Percentiles rank a stretch among this genome's conserved stretches.
These are phyloP conservation scores for Apiospora saccharicola DNA, from an alignment of 2,329 filamentous ascomycete genomes.

Conservation along the genomic window DNA sequence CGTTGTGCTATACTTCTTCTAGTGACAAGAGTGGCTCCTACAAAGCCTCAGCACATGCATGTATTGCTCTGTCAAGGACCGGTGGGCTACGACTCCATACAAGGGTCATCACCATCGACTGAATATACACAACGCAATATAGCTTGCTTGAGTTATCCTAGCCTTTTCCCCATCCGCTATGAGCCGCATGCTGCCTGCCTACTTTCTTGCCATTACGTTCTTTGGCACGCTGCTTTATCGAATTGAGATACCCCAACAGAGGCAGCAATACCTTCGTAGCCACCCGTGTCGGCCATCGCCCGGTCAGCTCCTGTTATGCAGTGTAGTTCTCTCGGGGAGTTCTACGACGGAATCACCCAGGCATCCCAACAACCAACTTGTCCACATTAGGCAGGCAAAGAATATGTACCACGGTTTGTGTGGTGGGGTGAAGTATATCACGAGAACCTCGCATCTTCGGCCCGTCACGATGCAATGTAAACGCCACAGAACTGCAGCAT, in stretches of 20 bases:
- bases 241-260: not conserved
- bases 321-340: not conserved
- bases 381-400: not conserved
- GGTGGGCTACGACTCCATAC: not conserved
- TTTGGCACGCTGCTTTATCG: constrained; percentile 4
- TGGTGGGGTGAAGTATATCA: not conserved
- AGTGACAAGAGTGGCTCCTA: not conserved
- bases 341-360: too few species aligned
- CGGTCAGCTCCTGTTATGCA: not conserved
- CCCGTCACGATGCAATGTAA: not conserved
- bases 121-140: not conserved
- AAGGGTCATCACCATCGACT: not conserved
- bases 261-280: not conserved
- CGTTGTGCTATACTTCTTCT: not conserved
- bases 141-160: not conserved
- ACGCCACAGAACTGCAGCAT: not conserved
- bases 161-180: not conserved
- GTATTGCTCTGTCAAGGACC: not conserved
- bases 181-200: not conserved
- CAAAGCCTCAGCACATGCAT: not conserved
- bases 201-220: not conserved
- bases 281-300: not conserved
- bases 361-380: not conserved
- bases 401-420: not conserved
- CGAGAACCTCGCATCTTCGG: not conserved